Percentiles rank a stretch among this genome's conserved stretches.
Evolutionary conservation across 1,284 basidiomycete species (phyloP).

Genomic region (Albatrellus sp.): DNA sequence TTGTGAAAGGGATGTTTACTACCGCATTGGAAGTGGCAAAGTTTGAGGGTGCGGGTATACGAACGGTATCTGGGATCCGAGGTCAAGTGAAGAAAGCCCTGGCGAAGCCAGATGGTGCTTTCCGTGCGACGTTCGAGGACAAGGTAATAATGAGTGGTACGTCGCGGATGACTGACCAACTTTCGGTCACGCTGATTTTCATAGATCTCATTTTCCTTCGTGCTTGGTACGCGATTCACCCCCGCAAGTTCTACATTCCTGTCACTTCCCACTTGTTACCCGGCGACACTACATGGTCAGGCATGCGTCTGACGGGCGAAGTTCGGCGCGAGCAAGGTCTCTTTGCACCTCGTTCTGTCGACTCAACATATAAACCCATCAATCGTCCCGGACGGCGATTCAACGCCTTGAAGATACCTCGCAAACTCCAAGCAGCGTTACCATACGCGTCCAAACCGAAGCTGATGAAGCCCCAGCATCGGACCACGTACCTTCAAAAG

Average conservation of each 20-base stretch:
- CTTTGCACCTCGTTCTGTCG: slow-evolving; percentile 73
- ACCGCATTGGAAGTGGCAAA: slow-evolving; percentile 91
- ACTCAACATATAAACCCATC: slow-evolving; percentile 83
- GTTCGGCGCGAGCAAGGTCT: slow-evolving; percentile 77
- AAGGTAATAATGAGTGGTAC: slow-evolving; percentile 91
- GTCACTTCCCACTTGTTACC: slow-evolving; percentile 84
- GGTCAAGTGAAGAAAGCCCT: slow-evolving; percentile 96
- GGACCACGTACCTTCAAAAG: slow-evolving; percentile 79
- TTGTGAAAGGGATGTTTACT: slow-evolving; percentile 96
- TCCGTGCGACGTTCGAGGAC: slow-evolving; percentile 96
- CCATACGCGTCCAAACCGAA: slow-evolving; percentile 93
- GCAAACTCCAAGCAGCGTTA: slow-evolving; percentile 78
- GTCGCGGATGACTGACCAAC: slow-evolving; percentile 17
- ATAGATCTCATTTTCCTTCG: slow-evolving; percentile 91
- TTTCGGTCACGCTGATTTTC: slow-evolving; percentile 6
- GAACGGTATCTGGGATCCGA: slow-evolving; percentile 91
- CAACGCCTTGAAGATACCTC: slow-evolving; percentile 83
- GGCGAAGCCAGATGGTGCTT: slow-evolving; percentile 88
- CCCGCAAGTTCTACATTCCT: slow-evolving; percentile 93
- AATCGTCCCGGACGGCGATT: slow-evolving; percentile 78
- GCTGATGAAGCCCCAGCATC: slow-evolving; percentile 61
- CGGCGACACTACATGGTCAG: slow-evolving; percentile 71
- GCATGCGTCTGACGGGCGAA: slow-evolving; percentile 94
- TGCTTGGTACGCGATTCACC: slow-evolving; percentile 94
- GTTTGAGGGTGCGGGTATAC: slow-evolving; percentile 94